phyloP scores from a whole-genome alignment of 257 asterid species.

The Avicennia marina region DNA sequence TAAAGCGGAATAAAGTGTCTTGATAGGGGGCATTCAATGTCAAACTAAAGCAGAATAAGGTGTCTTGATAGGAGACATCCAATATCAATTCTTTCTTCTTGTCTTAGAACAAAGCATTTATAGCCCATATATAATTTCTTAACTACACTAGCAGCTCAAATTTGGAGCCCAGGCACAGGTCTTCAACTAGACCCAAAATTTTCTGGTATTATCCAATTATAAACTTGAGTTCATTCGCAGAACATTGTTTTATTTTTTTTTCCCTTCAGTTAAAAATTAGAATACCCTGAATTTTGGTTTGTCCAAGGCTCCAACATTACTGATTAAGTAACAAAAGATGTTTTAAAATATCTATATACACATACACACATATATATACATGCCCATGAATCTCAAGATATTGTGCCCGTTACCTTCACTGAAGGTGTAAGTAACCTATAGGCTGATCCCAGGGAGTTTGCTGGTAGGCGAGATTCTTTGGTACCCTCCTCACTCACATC shows the following conservation, averaged over 20 bases:
- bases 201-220: not conserved
- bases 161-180: not conserved
- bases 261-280: no score
- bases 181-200: not conserved
- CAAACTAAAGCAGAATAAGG: no score
- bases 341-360: no score
- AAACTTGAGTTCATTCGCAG: no score
- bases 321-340: no score
- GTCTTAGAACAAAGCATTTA: not conserved
- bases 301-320: no score
- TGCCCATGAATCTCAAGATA: not conserved
- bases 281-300: no score
- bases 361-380: no score
- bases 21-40: no score
- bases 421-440: slow-evolving; percentile 57
- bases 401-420: slow-evolving; percentile 37
- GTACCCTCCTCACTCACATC: slow-evolving; percentile 53
- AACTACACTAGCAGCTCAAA: not conserved
- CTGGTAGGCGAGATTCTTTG: slow-evolving; percentile 45
- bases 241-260: no score
- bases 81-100: not conserved
- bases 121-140: not conserved
- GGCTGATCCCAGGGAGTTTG: slow-evolving; percentile 49
- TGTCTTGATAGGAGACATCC: no score
- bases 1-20: no score